Evolutionary conservation across 306 rosid genomes (phyloP), one percentile per base, ranked within the genome.

Genomic region (Trifolium dubium): DNA sequence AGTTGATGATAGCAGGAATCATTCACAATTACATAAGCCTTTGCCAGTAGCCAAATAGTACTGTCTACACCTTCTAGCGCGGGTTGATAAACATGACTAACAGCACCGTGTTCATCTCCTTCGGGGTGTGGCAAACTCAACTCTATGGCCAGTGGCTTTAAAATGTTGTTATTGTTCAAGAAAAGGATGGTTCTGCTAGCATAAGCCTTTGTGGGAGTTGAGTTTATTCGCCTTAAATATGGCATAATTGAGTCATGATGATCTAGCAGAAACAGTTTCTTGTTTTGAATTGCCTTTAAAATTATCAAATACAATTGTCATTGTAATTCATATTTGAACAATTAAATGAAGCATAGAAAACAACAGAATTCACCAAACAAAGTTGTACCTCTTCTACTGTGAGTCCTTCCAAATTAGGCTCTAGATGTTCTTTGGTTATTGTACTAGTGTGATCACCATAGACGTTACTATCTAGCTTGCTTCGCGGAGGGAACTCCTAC

Each of bases 161-260:
- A 79, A 50, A 82, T 83, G 55, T 84, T 79, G 72, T 86, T 83
- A 5, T 72, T 79, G 65, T 83, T 77, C 77, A 86, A 80, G 82
- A 86, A 84, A 67, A 88, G 87, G 15, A 90, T 55, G 28, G 96
- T 88, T 76, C 96, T 85, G 6, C 78, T 79, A 4, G 87, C 91
- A 72, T 86, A 88, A 31, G 79, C 85, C 88, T 85, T 88, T n/a
- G 82, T 70, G 53, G 83, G 50, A 3, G 86, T 84, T n/a, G 64
- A n/a, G 72, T 89, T 89, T 74, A 89, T 86, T 77, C 83, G 49
- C 75, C 86, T 86, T 77, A 89, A 61, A 71, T 89, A 86, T 65
- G 90, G 90, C 79, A 89, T 81, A 54, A 89, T 50, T 41, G 87
- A 2, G 76, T 90, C 96, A 64, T 90, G 92, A 59, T 88, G 96